These are phyloP conservation scores for Cladosporium austrohemisphaericum DNA, from an alignment of 2,329 filamentous ascomycete genomes.

Conservation along the genomic window DNA sequence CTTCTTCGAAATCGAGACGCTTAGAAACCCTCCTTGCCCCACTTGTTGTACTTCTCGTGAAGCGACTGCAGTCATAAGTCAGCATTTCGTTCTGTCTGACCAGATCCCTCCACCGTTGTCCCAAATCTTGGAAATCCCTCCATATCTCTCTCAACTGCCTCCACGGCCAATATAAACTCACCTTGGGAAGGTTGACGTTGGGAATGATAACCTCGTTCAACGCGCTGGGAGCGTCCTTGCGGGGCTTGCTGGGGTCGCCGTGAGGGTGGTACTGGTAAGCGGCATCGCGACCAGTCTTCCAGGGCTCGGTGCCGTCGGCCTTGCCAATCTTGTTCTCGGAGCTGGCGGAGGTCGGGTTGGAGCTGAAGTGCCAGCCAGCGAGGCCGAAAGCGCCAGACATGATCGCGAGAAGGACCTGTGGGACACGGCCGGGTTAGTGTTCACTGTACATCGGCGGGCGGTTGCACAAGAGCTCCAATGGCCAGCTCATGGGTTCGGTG, in stretches of 20 bases:
- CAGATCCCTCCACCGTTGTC: slow-evolving; percentile 1
- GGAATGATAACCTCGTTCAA: slow-evolving; percentile 93
- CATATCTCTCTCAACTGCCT: background rate
- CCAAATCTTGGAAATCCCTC: background rate
- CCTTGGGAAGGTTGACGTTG: slow-evolving; percentile 87
- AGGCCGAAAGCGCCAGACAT: slow-evolving; percentile 86
- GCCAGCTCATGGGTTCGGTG: background rate
- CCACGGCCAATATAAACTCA: slow-evolving; percentile 41
- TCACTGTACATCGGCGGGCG: slow-evolving; percentile 37
- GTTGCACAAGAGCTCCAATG: slow-evolving; percentile 10
- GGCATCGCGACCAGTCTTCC: slow-evolving; percentile 66
- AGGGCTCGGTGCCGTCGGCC: slow-evolving; percentile 78
- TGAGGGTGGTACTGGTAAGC: slow-evolving; percentile 70
- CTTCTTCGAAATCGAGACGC: background rate
- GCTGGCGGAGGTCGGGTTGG: slow-evolving; percentile 77
- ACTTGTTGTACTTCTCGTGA: slow-evolving; percentile 99
- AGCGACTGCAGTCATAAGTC: slow-evolving; percentile 59
- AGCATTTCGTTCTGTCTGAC: background rate
- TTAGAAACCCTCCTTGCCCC: slow-evolving; percentile 92
- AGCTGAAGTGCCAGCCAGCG: slow-evolving; percentile 85
- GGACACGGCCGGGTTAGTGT: slow-evolving; percentile 5
- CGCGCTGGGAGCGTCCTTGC: slow-evolving; percentile 89
- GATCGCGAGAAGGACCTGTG: slow-evolving; percentile 69
- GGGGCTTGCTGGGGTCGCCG: slow-evolving; percentile 69
- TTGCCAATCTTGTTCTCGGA: slow-evolving; percentile 77